Evolutionary conservation across 108 stramenopile species (phyloP), one percentile per base, ranked within the genome.

Genomic region (Nitzschia sp.): DNA sequence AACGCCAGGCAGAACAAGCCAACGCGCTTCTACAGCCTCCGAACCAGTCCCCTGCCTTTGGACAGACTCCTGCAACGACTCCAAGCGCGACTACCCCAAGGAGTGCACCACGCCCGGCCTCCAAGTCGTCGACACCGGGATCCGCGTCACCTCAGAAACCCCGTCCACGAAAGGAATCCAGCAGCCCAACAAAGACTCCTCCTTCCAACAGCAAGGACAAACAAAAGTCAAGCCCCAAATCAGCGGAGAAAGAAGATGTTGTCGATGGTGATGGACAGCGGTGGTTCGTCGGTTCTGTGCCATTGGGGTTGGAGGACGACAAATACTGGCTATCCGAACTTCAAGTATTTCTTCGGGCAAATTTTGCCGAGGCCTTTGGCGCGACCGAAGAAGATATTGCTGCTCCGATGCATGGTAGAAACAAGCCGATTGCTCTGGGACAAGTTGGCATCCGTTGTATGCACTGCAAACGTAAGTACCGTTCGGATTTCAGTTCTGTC

Each of bases 371-470:
- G 57, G 82, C 85, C 13, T 95, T 95, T 79, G 88, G 87, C 2
- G 89, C 90, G 0, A 89, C 85, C 13, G 83, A 85, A 66, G 71
- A 66, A 36, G 82, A 81, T 69, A 84, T 88, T 54, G 88, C 87
- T 23, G 81, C 87, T 21, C 87, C 87, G 15, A 87, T 91, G 77
- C 88, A 94, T 34, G 93, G 93, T 17, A 76, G 93, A n/a, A 90
- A 88, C 76, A 94, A 94, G 71, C 90, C 93, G 13, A 91, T 94
- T 48, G 87, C 83, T 17, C 70, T 95, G 4, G 93, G 89, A 9
- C 93, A 95, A 67, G 90, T 95, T 29, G 93, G 93, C 42, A 85
- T 95, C 32, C 93, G 90, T 2, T 95, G 93, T 36, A 78, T 81
- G 82, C 80, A 90, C 59, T 95, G 93, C 80, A 87, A 88, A 72